Base-by-base conservation (phyloP, 106 monocot species). In the Acanthochlamys bracteata region DNA sequence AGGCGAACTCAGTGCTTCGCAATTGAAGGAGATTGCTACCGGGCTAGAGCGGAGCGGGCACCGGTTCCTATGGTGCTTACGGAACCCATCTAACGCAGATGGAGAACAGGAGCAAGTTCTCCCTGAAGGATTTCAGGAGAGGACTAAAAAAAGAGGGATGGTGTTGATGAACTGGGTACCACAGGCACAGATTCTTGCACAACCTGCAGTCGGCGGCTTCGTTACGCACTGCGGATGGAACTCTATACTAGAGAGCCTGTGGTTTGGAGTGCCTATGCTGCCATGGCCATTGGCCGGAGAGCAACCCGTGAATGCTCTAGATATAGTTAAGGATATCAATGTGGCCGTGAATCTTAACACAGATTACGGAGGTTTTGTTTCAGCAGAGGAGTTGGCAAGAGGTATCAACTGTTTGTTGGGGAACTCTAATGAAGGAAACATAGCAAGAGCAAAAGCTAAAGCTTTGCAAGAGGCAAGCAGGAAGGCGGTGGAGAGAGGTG, bases 201-300 rank as follows among this genome's bases (percentile, higher is more conserved):
- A 84, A 59, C 7, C 11, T 26, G 70, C 84, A 23, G 62, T 76
- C 13, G 81, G 78, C 7, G 84, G 76, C 0, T 86, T 86, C 73
- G 45, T 88, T 69, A 80, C 79, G 9, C 89, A 89, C 47, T 85
- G 85, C 59, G 85, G 85, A 15, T 89, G 89, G 89, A 84, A 84
- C 53, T 89, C 88, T 8, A 39, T 33, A 3, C 15, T 60, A 39
- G 60, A 60, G 60, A 60, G 60, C 27, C 17, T 60, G 27, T 60
- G 60, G 60, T 39, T 14, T 60, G 60, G 60, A 0, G 60, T 60
- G 24, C 39, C 60, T 0, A 60, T 60, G 60, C 60, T 60, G 4
- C 33, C 60, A 9, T 60, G 26, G 60, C 60, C 60, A 1, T 13
- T 60, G 25, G 26, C 16, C 27, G 60, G 24, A 7, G 60, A 60